Evolutionary conservation across 495 filamentous ascomycete species (phyloP), one percentile per base, ranked within the genome.

Genomic region (Daldinia concentrica): DNA sequence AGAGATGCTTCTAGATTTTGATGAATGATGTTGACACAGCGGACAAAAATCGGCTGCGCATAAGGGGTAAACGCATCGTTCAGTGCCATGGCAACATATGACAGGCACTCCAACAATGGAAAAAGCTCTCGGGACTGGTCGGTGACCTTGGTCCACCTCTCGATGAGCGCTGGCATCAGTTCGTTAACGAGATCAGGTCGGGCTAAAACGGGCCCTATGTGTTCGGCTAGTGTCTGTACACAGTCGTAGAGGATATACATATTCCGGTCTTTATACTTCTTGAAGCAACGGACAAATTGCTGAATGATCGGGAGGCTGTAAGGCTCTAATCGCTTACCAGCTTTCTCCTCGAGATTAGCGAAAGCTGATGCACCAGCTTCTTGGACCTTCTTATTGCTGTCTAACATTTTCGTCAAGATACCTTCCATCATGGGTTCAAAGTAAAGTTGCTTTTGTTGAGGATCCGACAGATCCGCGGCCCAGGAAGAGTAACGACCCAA

Each of bases 181-280:
- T 94, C 86, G 64, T 91, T 87, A 43, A 94, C 89, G 5, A 97
- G 85, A 60, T 93, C 87, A 4, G 92, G 91, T 71, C 89, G 85
- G 9, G 92, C 89, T 50, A 99, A 82, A 48, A 91, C 88, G 17
- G 88, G 88, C 56, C 93, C 92, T 54, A 98, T 91, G 78, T 94
- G 90, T 76, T 99, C 96, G 14, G 95, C 95, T 41, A 99, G 83
- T 0, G 96, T 98, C 80, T 99, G 95, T 54, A 99, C 92, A 80
- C 95, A 99, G 82, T 98, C 96, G 81, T 99, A 99, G 37, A 99
- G 89, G 64, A 98, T 93, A 82, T 95, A 98, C 89, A 97, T 97
- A 83, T 99, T 99, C 57, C 93, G 89, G 78, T 98, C 95, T 84
- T 99, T 98, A 87, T 98, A 99, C 79, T 90, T 92, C 27, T 80